Conservation (phyloP, 768 basidiomycete species). For the Podaxis sp. region DNA sequence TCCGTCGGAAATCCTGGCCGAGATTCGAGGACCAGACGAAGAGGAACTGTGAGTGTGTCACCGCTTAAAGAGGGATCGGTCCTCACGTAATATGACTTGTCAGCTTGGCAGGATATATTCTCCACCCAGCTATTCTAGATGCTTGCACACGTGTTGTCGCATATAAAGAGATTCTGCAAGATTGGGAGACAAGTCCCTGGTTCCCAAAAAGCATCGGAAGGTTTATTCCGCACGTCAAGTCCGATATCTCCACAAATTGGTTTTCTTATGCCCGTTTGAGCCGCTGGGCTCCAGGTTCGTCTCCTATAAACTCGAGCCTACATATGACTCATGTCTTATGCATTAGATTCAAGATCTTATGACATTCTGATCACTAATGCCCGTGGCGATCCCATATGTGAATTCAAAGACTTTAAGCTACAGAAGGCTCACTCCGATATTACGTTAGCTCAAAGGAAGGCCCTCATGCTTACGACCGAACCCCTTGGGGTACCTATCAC, state of each 20-base stretch:
- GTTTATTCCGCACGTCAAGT: background rate
- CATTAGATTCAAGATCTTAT: background rate
- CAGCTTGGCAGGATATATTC: constrained; percentile 26
- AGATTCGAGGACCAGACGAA: background rate
- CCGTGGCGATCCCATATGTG: background rate
- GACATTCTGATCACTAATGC: background rate
- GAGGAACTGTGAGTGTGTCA: background rate
- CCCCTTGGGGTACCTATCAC: background rate
- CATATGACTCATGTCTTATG: background rate
- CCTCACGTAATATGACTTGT: constrained; percentile 12
- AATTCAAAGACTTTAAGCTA: background rate
- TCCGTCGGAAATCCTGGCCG: background rate
- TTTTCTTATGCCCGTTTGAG: background rate
- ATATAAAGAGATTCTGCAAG: constrained; percentile 30
- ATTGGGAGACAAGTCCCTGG: constrained; percentile 27
- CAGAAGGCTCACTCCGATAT: background rate
- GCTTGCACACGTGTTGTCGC: constrained; percentile 33
- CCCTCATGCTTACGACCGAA: background rate
- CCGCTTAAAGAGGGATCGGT: background rate
- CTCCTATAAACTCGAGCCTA: background rate
- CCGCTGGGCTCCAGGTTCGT: constrained; percentile 3
- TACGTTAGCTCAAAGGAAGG: background rate
- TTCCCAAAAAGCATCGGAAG: constrained; percentile 18
- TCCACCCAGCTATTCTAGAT: constrained; percentile 39
- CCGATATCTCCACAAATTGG: background rate